These are phyloP conservation scores for Hymenoscyphus scutula DNA, from an alignment of 2,329 filamentous ascomycete genomes.

Conservation along the genomic window DNA sequence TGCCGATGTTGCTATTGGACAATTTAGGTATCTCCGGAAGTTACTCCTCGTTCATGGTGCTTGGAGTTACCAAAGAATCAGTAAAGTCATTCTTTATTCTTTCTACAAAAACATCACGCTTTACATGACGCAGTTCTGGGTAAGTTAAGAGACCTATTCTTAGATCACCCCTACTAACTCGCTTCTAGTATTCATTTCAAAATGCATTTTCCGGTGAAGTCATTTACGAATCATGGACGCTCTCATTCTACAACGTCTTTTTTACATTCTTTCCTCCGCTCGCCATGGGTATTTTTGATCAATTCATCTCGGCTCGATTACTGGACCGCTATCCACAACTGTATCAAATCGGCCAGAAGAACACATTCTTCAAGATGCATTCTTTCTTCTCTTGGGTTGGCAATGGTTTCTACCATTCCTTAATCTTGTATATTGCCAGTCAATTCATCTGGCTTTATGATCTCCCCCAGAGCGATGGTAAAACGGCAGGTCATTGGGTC, in stretches of 20 bases:
- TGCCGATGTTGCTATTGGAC: constrained; percentile 91
- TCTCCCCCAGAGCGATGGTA: constrained; percentile 73
- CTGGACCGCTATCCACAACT: constrained; percentile 95
- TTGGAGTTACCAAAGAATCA: constrained; percentile 96
- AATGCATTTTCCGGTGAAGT: constrained; percentile 97
- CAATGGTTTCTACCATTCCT: constrained; percentile 93
- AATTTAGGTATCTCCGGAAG: constrained; percentile 94
- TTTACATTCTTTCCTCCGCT: constrained; percentile 94
- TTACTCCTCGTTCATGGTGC: constrained; percentile 90
- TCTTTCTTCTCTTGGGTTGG: constrained; percentile 91
- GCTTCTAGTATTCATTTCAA: constrained; percentile 81
- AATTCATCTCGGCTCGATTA: constrained; percentile 91
- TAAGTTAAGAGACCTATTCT: constrained; percentile 45
- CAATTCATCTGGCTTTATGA: constrained; percentile 81
- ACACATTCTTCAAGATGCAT: constrained; percentile 88
- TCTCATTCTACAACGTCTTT: constrained; percentile 99
- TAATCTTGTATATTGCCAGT: constrained; percentile 85
- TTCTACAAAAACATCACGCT: constrained; percentile 99
- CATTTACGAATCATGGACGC: constrained; percentile 98
- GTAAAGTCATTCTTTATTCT: constrained; percentile 95
- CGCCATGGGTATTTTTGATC: constrained; percentile 93
- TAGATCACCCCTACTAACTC: constrained; percentile 31
- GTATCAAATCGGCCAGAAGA: constrained; percentile 89
- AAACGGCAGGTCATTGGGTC: constrained; percentile 89
- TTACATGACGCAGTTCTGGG: constrained; percentile 99